Conservation (phyloP, 352 stramenopile genomes). For the Pythium dissimile region DNA sequence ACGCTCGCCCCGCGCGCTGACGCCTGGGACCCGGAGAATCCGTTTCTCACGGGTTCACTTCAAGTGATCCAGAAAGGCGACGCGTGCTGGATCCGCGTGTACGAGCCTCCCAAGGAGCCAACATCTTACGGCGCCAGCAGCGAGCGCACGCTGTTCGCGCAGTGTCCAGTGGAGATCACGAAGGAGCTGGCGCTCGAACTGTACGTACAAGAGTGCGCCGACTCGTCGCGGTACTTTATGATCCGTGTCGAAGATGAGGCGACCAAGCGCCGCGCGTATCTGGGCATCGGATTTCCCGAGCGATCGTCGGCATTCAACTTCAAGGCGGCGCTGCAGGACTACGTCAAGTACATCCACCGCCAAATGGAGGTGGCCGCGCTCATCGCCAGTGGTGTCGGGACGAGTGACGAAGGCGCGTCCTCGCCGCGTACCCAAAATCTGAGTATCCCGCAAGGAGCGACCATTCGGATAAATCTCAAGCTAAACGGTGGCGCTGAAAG, state of each 20-base stretch:
- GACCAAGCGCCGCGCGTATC: constrained; percentile 67
- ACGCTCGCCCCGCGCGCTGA: constrained; percentile 75
- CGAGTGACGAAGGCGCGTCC: constrained; percentile 6
- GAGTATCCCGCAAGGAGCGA: constrained; percentile 65
- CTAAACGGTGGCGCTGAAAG: constrained; percentile 19
- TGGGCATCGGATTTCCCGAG: constrained; percentile 79
- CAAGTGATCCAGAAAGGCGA: constrained; percentile 72
- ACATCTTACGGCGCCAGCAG: neutral
- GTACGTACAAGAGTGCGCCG: constrained; percentile 83
- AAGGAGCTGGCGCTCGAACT: constrained; percentile 55
- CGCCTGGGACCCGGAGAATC: constrained; percentile 77
- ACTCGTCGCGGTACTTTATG: constrained; percentile 89
- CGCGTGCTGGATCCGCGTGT: constrained; percentile 69
- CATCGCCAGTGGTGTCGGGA: constrained; percentile 2
- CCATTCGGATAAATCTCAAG: constrained; percentile 80
- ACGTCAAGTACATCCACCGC: constrained; percentile 73
- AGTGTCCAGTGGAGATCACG: constrained; percentile 74
- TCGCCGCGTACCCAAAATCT: constrained; percentile 42
- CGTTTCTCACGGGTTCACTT: constrained; percentile 71
- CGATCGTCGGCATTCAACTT: constrained; percentile 82
- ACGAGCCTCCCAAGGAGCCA: constrained; percentile 44
- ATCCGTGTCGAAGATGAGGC: constrained; percentile 76
- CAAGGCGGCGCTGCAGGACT: constrained; percentile 80
- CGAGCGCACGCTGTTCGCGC: constrained; percentile 59
- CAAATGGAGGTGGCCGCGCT: constrained; percentile 43